These are phyloP conservation scores for Candida sithepensis DNA, from an alignment of 805 yeast species.

Conservation along the genomic window DNA sequence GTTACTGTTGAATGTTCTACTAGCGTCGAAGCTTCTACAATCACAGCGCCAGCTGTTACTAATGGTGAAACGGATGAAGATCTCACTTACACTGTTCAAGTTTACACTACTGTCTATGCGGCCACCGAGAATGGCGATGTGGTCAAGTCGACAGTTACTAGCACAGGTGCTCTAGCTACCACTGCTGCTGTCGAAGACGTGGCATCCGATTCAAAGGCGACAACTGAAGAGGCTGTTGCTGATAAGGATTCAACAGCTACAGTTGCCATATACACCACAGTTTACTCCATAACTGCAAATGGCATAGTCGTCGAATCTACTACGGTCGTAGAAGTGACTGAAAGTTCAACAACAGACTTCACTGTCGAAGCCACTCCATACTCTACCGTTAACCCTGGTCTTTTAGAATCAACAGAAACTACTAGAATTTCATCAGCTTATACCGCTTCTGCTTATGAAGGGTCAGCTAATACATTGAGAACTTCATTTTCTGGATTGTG, in stretches of 20 bases:
- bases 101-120: no score
- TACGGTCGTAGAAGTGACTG: background rate
- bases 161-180: background rate
- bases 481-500: background rate
- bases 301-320: background rate
- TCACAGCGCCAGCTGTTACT: no score
- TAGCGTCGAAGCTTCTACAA: background rate
- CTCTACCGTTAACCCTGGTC: background rate
- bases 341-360: background rate
- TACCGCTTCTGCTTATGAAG: background rate
- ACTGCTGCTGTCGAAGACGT: background rate
- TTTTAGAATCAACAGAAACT: no score
- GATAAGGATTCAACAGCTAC: no score
- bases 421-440: background rate
- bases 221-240: no score
- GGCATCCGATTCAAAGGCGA: no score
- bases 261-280: constrained; percentile 1
- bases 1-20: constrained; percentile 8
- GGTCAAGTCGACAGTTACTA: no score
- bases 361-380: background rate
- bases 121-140: no score
- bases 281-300: background rate
- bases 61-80: no score
- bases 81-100: no score
- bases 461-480: background rate